Conservation (phyloP, 805 yeast species). For the Candida manassasensis region DNA sequence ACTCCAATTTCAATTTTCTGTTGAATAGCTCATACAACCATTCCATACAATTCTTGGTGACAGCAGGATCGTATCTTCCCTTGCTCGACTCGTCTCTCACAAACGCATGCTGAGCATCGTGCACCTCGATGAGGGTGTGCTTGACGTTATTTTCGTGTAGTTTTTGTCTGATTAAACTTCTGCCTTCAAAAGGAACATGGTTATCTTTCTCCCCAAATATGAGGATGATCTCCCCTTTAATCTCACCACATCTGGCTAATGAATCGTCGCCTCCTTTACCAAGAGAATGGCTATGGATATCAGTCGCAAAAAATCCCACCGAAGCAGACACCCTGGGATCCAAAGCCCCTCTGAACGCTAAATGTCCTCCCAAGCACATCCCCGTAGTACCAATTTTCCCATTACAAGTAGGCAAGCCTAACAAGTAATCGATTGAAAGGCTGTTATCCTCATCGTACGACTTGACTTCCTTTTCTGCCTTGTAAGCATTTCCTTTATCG, state of each 20-base stretch:
- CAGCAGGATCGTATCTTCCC: constrained; percentile 80
- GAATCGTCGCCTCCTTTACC: constrained; percentile 72
- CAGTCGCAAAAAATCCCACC: constrained; percentile 77
- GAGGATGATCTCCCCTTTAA: constrained; percentile 57
- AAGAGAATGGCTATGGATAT: constrained; percentile 63
- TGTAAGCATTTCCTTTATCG: constrained; percentile 65
- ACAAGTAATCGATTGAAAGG: constrained; percentile 59
- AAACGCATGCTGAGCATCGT: constrained; percentile 81
- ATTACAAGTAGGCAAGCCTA: constrained; percentile 54
- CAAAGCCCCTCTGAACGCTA: constrained; percentile 66
- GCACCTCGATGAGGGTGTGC: constrained; percentile 68
- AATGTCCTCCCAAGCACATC: constrained; percentile 83
- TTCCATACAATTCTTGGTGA: constrained; percentile 61
- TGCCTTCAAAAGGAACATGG: constrained; percentile 75
- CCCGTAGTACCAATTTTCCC: constrained; percentile 80
- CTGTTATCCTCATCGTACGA: constrained; percentile 75
- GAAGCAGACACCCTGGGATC: constrained; percentile 62
- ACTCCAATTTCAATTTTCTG: constrained; percentile 59
- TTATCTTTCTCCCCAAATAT: constrained; percentile 77
- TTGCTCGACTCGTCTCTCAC: constrained; percentile 74
- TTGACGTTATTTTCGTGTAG: constrained; percentile 56
- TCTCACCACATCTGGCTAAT: constrained; percentile 49
- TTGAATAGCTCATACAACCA: constrained; percentile 69
- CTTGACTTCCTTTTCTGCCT: constrained; percentile 59
- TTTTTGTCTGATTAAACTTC: constrained; percentile 62